Conservation (phyloP, 169 alveolate genomes). For the Plasmodium malariae region DNA sequence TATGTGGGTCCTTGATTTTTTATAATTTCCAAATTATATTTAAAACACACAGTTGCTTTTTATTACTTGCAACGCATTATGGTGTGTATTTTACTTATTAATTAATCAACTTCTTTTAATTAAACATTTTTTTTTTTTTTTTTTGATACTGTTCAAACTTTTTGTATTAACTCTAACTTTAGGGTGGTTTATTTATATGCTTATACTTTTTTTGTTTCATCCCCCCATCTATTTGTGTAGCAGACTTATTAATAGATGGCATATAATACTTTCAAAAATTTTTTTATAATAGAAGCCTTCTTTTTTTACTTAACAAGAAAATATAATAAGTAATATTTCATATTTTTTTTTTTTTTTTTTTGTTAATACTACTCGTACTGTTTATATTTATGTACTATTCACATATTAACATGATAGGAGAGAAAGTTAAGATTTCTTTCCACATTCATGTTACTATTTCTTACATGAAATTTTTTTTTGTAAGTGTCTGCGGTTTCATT, state of each 20-base stretch:
- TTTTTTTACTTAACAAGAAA: background rate
- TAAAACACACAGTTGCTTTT: background rate
- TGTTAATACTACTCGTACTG: background rate
- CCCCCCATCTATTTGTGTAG: background rate
- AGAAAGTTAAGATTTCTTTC: conserved; percentile 29
- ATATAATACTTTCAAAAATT: background rate
- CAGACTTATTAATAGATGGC: background rate
- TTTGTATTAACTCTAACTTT: no score
- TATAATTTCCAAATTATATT: conserved; percentile 3
- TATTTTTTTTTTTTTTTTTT: conserved; percentile 6
- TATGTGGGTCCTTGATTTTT: background rate
- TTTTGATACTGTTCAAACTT: background rate
- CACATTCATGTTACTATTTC: conserved; percentile 16
- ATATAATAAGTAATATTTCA: background rate
- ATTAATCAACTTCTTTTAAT: no score
- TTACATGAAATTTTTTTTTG: conserved; percentile 36
- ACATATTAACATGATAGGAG: conserved; percentile 44
- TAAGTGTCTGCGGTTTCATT: conserved; percentile 52
- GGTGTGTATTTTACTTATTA: no score
- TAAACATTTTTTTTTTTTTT: conserved; percentile 1
- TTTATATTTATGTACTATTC: background rate
- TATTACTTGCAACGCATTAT: background rate
- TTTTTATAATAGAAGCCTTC: conserved; percentile 9
- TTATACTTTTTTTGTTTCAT: background rate
- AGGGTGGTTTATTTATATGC: background rate